Conservation (phyloP, 2,329 filamentous ascomycete species). For the Akanthomyces lecanii region DNA sequence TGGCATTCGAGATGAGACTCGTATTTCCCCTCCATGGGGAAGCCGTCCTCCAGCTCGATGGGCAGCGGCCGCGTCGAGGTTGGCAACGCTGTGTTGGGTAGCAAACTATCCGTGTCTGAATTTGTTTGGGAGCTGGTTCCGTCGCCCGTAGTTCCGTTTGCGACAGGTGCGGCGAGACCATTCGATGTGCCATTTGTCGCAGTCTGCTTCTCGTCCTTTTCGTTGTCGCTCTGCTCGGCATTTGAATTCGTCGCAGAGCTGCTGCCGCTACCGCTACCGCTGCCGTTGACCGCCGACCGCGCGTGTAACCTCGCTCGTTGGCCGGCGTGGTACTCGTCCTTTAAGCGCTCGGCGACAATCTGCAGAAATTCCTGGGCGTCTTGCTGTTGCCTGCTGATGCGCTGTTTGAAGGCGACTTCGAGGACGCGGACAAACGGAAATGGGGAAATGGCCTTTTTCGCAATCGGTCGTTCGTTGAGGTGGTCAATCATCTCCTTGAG, state of each 20-base stretch:
- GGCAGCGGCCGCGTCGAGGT: constrained; percentile 24
- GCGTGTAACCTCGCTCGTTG: constrained; percentile 64
- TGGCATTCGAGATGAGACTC: constrained; percentile 95
- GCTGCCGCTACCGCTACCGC: constrained; percentile 18
- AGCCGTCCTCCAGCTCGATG: constrained; percentile 61
- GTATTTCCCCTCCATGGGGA: constrained; percentile 86
- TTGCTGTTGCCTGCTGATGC: constrained; percentile 91
- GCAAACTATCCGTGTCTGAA: constrained; percentile 5
- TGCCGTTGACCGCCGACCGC: constrained; percentile 26
- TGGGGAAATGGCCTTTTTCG: constrained; percentile 89
- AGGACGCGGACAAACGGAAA: constrained; percentile 77
- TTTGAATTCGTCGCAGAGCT: constrained; percentile 5
- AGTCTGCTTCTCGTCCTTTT: constrained; percentile 17
- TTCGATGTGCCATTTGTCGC: not conserved
- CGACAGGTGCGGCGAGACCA: not conserved
- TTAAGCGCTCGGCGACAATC: constrained; percentile 84
- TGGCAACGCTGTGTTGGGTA: constrained; percentile 19
- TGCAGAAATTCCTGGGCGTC: constrained; percentile 97
- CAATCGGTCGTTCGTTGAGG: constrained; percentile 88
- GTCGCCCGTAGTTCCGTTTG: constrained; percentile 12
- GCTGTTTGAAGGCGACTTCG: constrained; percentile 81
- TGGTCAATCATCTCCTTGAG: constrained; percentile 90
- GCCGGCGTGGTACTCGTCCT: constrained; percentile 90
- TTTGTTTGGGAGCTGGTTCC: constrained; percentile 9
- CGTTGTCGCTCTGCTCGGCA: constrained; percentile 21